A percentile compares a stretch with the other conserved stretches of the same genome.
phyloP scores from a whole-genome alignment of 2,329 filamentous ascomycete genomes.

The Sporothrix brasiliensis region DNA sequence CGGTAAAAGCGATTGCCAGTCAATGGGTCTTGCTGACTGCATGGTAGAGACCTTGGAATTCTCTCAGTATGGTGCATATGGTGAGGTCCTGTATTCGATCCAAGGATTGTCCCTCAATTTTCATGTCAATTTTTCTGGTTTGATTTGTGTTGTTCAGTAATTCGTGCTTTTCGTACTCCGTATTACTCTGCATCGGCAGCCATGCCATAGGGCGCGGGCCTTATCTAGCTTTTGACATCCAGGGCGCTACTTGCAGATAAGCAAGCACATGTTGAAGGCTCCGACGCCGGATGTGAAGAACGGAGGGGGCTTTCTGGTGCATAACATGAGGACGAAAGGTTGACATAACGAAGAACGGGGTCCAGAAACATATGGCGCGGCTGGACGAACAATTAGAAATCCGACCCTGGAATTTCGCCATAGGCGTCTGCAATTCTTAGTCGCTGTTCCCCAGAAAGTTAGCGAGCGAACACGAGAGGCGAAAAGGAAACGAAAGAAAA shows the following conservation, averaged over 20 bases:
- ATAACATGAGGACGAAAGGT: too few species aligned
- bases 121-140: too few species aligned
- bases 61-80: too few species aligned
- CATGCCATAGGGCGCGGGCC: conserved; percentile 9
- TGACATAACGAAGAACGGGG: neutral
- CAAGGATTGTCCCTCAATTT: too few species aligned
- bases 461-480: conserved; percentile 4
- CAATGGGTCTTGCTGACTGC: too few species aligned
- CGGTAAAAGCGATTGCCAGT: too few species aligned
- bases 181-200: too few species aligned
- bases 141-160: too few species aligned
- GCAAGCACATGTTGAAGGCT: neutral
- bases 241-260: conserved; percentile 9
- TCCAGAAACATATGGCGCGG: neutral
- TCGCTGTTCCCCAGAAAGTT: neutral
- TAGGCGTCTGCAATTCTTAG: conserved; percentile 5
- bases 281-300: conserved; percentile 10
- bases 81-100: too few species aligned
- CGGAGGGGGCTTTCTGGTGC: neutral
- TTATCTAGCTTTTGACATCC: conserved; percentile 12
- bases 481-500: neutral
- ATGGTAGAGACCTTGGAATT: too few species aligned
- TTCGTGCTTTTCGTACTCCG: too few species aligned
- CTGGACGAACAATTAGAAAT: conserved; percentile 13
- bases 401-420: conserved; percentile 12